phyloP scores from a whole-genome alignment of 169 alveolate genomes.

The Plasmodium relictum region DNA sequence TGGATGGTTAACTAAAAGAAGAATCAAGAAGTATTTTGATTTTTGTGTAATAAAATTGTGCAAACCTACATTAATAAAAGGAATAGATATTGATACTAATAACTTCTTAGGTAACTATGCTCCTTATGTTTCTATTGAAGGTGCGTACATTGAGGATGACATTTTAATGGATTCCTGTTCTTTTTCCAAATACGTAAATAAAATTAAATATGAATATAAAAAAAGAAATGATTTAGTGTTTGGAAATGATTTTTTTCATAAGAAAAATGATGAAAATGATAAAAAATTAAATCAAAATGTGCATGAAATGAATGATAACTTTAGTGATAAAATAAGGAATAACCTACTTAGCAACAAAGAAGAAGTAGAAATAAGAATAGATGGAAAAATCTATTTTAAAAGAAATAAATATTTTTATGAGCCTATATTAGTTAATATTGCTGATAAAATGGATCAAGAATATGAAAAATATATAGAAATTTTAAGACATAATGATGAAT shows the following conservation, averaged over 20 bases:
- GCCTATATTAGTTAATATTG: constrained; percentile 61
- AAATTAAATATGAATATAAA: constrained; percentile 12
- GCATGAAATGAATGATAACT: constrained; percentile 1
- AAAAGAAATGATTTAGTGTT: neutral
- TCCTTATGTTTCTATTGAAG: constrained; percentile 80
- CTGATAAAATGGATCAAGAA: constrained; percentile 59
- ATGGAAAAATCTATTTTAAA: constrained; percentile 72
- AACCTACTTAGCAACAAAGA: constrained; percentile 21
- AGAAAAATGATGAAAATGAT: neutral
- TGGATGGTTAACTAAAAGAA: constrained; percentile 83
- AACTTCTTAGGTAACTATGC: constrained; percentile 81
- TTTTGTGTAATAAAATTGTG: constrained; percentile 78
- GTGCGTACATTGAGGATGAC: constrained; percentile 77
- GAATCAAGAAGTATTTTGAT: constrained; percentile 79
- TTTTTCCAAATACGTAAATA: constrained; percentile 66
- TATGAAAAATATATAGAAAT: constrained; percentile 76
- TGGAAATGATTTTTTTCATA: neutral
- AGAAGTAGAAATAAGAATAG: constrained; percentile 53
- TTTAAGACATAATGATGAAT: constrained; percentile 49
- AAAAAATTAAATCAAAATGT: neutral
- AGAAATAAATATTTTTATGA: constrained; percentile 78
- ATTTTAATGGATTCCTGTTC: constrained; percentile 26
- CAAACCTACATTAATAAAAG: constrained; percentile 77
- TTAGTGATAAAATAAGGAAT: neutral
- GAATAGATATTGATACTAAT: constrained; percentile 79